These are phyloP conservation scores for Penicillium psychrosexuale DNA, from an alignment of 2,329 filamentous ascomycete species.

Conservation along the genomic window DNA sequence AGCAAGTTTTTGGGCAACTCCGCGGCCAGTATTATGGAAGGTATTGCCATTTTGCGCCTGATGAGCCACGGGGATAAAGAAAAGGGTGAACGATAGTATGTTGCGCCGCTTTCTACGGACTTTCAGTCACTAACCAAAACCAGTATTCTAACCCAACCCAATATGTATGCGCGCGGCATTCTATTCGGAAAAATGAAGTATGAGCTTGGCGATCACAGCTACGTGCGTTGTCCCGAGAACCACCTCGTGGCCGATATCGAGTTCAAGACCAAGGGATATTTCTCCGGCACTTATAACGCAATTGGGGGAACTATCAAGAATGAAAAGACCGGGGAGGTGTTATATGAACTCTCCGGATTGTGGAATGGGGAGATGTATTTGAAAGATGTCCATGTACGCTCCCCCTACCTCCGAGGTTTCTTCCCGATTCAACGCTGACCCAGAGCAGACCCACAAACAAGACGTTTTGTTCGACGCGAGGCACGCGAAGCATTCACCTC, in stretches of 20 bases:
- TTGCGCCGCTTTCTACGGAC: slow-evolving; percentile 18
- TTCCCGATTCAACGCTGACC: slow-evolving; percentile 7
- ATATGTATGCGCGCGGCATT: slow-evolving; percentile 98
- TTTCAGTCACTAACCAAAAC: slow-evolving; percentile 6
- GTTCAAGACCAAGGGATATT: slow-evolving; percentile 98
- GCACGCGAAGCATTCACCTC: slow-evolving; percentile 71
- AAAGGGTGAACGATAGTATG: slow-evolving; percentile 82
- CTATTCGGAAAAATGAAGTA: slow-evolving; percentile 99
- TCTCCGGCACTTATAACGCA: slow-evolving; percentile 92
- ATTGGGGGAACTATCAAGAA: slow-evolving; percentile 90
- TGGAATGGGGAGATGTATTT: slow-evolving; percentile 97
- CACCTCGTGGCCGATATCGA: slow-evolving; percentile 87
- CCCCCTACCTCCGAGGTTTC: not conserved
- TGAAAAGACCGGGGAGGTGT: slow-evolving; percentile 75
- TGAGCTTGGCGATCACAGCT: slow-evolving; percentile 93
- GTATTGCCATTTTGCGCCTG: slow-evolving; percentile 80
- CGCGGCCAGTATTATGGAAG: slow-evolving; percentile 97
- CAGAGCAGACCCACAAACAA: slow-evolving; percentile 73
- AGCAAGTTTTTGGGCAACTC: slow-evolving; percentile 97
- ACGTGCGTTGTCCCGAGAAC: slow-evolving; percentile 84
- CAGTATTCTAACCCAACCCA: slow-evolving; percentile 90
- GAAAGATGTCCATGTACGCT: slow-evolving; percentile 65
- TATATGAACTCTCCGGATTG: slow-evolving; percentile 88
- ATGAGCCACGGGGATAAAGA: slow-evolving; percentile 68
- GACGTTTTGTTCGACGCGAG: slow-evolving; percentile 86